phyloP scores from a whole-genome alignment of 2,329 filamentous ascomycete genomes.

The Hymenoscyphus fructigenus region DNA sequence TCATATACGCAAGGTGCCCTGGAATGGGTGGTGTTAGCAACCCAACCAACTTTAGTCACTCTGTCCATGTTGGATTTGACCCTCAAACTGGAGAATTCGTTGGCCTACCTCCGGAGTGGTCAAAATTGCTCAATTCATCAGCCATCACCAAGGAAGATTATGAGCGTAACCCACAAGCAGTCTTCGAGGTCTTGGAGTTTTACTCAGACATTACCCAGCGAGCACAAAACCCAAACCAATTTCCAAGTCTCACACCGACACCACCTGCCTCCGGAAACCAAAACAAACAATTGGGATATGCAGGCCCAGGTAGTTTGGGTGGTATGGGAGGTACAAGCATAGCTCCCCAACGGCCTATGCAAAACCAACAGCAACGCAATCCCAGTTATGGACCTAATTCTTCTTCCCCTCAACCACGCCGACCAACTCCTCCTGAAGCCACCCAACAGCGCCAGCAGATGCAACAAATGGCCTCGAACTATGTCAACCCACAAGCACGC shows the following conservation, averaged over 20 bases:
- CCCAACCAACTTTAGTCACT: constrained; percentile 95
- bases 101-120: constrained; percentile 93
- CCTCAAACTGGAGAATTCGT: constrained; percentile 93
- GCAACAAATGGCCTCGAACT: constrained; percentile 56
- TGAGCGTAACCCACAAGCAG: constrained; percentile 89
- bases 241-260: constrained; percentile 66
- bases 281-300: constrained; percentile 64
- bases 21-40: constrained; percentile 98
- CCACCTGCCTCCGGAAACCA: constrained; percentile 54
- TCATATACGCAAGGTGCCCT: constrained; percentile 93
- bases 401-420: constrained; percentile 39
- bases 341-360: constrained; percentile 67
- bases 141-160: constrained; percentile 99
- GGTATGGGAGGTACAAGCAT: constrained; percentile 48
- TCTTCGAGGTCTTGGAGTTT: constrained; percentile 79
- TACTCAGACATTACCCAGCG: constrained; percentile 81
- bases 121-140: constrained; percentile 90
- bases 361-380: constrained; percentile 44
- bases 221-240: constrained; percentile 68
- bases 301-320: constrained; percentile 22
- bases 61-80: constrained; percentile 96
- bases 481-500: constrained; percentile 47
- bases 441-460: constrained; percentile 56
- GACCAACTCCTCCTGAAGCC: constrained; percentile 45
- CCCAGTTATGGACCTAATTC: constrained; percentile 40